These are phyloP conservation scores for Balakata baccata DNA, from an alignment of 345 rosid genomes.

Conservation along the genomic window DNA sequence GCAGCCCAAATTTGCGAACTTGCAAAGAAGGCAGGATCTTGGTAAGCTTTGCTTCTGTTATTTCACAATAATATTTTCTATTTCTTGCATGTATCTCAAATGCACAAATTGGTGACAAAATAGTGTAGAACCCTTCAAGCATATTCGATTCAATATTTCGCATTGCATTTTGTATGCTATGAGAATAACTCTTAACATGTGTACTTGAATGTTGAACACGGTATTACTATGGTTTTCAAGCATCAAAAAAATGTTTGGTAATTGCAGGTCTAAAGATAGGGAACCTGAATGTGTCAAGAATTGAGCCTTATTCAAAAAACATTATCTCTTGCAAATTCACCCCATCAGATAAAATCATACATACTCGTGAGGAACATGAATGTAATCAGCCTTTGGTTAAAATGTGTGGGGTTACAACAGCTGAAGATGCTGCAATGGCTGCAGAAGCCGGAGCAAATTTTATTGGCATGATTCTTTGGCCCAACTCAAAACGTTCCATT, in stretches of 20 bases:
- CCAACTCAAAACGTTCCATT: conserved; percentile 77
- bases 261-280: background rate
- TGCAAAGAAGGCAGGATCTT: background rate
- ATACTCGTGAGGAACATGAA: conserved; percentile 22
- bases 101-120: background rate
- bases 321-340: background rate
- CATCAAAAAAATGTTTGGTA: background rate
- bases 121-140: background rate
- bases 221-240: background rate
- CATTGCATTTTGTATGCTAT: background rate
- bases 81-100: background rate
- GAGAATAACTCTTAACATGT: background rate
- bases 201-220: background rate
- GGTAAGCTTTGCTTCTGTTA: conserved; percentile 2
- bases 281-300: conserved; percentile 1
- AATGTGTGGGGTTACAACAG: conserved; percentile 87
- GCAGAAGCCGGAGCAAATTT: conserved; percentile 87
- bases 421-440: conserved; percentile 70
- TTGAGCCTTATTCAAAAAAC: background rate
- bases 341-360: conserved; percentile 24
- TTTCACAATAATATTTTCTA: background rate
- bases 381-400: conserved; percentile 52
- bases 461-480: conserved; percentile 90
- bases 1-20: conserved; percentile 14
- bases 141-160: background rate